Evolutionary conservation across 495 filamentous ascomycete genomes (phyloP), one percentile per base, ranked within the genome.

Genomic region (Corynascus novoguineensis): DNA sequence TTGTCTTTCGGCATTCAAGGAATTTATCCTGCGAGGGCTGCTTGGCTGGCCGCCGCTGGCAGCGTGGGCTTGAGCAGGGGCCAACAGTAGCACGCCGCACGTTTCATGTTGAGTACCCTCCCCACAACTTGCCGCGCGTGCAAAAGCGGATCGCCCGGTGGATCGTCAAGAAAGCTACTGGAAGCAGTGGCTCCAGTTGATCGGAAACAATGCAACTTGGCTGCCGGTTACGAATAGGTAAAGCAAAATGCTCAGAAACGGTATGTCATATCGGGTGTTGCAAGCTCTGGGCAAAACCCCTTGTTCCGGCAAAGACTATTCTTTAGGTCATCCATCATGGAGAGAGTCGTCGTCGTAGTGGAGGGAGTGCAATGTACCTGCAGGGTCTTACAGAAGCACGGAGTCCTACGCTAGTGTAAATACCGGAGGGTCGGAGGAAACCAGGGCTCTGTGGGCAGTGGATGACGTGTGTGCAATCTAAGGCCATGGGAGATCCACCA

Each of bases 61-160:
- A 17, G 44, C 2, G 24, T 29, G 25, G 44, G 10, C 25, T 1
- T 1, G 24, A 34, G 47, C 47, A 50, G 15, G 29, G 47, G 11
- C 21, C 47, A 19, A 22, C 9, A 28, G 24, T 6, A n/a, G n/a
- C n/a, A n/a, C n/a, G n/a, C n/a, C n/a, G 19, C 47, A 12, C 47
- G 47, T 50, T 50, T 50, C 47, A 50, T 35, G 47, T 50, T 50
- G 47, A 2, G 45, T 4, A 24, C 28, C 47, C 47, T 31, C n/a
- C 47, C 29, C 12, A 34, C 47, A 17, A 24, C 21, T 11, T 12
- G n/a, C 29, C 15, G 9, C 19, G 15, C 15, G 9, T 21, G 46
- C n/a, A n/a, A 14, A 22, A 32, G 28, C 17, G 9, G 46, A 49
- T 49, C 46, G 46, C 10, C 46, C 17, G 19, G 44, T 35, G 19